These are phyloP conservation scores for Dendrobium chrysotoxum DNA, from an alignment of 106 monocot species.

Conservation along the genomic window DNA sequence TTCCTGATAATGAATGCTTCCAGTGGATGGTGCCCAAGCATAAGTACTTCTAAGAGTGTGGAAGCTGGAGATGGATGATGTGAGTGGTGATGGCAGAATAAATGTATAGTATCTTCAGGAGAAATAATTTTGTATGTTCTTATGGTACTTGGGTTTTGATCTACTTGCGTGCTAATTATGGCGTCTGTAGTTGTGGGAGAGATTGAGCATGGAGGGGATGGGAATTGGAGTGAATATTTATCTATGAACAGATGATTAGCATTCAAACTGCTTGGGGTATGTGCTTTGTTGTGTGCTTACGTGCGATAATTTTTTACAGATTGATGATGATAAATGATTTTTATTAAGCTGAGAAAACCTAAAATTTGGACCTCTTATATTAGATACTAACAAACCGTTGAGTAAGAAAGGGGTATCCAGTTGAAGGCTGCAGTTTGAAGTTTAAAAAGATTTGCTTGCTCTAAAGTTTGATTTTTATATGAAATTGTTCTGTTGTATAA, in stretches of 20 bases:
- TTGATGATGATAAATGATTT: no score
- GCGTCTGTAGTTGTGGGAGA: background rate
- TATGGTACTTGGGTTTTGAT: background rate
- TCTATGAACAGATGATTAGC: background rate
- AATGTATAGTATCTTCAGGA: slow-evolving; percentile 1
- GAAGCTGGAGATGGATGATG: background rate
- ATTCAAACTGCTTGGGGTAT: no score
- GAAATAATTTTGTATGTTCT: slow-evolving; percentile 3
- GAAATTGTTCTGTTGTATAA: no score
- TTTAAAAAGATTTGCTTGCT: no score
- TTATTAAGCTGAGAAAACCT: no score
- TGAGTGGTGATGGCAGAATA: background rate
- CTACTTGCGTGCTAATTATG: background rate
- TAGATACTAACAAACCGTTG: no score
- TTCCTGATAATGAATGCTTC: background rate
- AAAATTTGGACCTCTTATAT: no score
- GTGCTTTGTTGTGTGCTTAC: no score
- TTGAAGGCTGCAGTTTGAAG: no score
- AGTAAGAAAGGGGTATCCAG: no score
- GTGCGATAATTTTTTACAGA: no score
- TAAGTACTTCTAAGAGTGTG: background rate
- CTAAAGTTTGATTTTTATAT: no score
- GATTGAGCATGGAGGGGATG: background rate
- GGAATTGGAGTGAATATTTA: background rate
- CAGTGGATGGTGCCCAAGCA: background rate